Base-by-base conservation (phyloP, 2,329 filamentous ascomycete genomes). In the Epichloe gansuensis region DNA sequence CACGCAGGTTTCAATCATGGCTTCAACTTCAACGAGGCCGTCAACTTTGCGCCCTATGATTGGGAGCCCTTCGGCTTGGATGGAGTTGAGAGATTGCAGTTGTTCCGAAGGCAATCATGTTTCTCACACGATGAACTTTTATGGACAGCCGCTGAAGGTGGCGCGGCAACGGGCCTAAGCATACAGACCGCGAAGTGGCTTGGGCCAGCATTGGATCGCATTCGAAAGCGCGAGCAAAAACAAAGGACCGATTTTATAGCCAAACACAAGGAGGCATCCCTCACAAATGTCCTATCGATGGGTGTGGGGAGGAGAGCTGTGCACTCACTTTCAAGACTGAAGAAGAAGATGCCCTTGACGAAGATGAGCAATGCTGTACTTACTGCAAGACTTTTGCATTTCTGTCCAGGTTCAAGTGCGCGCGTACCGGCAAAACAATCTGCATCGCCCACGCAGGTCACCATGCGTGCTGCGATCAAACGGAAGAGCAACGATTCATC, bases 1-100 rank as follows among this genome's bases (percentile, higher is more conserved):
- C 93, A 98, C 65, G 91, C 93, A 5, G 93, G 93, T 0, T 98
- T 98, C 72, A 98, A 98, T 62, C 93, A 98, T 62, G 93, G 87
- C 0, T 98, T 98, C 74, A 98, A 98, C 65, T 95, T 96, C 69
- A 98, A 98, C 61, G 93, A 98, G 67, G 93, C 93, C 5, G 93
- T 98, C 60, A 98, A 98, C 65, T 98, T 98, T 69, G 93, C 93
- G 0, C 93, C 93, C 0, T 77, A 75, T 31, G 93, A 98, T 61
- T 98, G 93, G 93, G 93, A 98, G 63, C 89, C 90, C 0, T 94
- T 83, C 64, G 93, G 93, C 2, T 83, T 91, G 52, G 78, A 83
- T 31, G 91, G 93, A 1, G 91, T 97, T 1, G 84, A 91, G 61
- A 80, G 91, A 58, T 74, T 97, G 34, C 88, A 93, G 60, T 79